Conservation (phyloP, 306 rosid genomes). For the Astragalus membranaceus region DNA sequence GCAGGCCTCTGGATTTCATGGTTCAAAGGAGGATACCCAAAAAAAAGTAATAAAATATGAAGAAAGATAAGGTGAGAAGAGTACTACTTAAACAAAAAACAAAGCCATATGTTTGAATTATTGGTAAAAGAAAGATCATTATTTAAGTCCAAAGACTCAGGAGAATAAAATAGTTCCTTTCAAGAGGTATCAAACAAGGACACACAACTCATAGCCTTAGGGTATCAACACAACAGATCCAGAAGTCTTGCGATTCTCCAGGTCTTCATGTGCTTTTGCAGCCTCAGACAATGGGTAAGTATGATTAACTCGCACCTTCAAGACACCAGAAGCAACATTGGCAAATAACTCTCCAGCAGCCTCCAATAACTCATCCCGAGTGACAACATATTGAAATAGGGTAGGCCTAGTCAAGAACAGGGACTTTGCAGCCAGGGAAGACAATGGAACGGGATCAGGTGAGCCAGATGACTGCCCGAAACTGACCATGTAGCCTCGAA, state of each 20-base stretch:
- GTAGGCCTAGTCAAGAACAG: slow-evolving; percentile 78
- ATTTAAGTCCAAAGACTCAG: not conserved
- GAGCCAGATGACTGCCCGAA: slow-evolving; percentile 87
- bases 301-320: slow-evolving; percentile 73
- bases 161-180: not conserved
- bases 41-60: not conserved
- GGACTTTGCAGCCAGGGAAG: slow-evolving; percentile 59
- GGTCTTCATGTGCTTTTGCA: slow-evolving; percentile 72
- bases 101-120: not conserved
- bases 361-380: slow-evolving; percentile 64
- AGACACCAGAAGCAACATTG: slow-evolving; percentile 41
- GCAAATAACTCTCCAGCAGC: slow-evolving; percentile 73
- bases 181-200: not conserved
- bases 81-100: not conserved
- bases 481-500: slow-evolving; percentile 68
- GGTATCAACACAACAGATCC: slow-evolving; percentile 86
- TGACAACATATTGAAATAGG: slow-evolving; percentile 46
- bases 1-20: not conserved
- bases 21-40: not conserved
- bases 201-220: slow-evolving; percentile 8
- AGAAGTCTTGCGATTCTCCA: slow-evolving; percentile 68
- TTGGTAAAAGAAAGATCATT: not conserved
- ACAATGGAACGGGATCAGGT: slow-evolving; percentile 81
- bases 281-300: slow-evolving; percentile 75
- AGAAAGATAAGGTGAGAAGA: not conserved